Conservation (phyloP, 768 basidiomycete genomes). For the Tephrocybe sp. region DNA sequence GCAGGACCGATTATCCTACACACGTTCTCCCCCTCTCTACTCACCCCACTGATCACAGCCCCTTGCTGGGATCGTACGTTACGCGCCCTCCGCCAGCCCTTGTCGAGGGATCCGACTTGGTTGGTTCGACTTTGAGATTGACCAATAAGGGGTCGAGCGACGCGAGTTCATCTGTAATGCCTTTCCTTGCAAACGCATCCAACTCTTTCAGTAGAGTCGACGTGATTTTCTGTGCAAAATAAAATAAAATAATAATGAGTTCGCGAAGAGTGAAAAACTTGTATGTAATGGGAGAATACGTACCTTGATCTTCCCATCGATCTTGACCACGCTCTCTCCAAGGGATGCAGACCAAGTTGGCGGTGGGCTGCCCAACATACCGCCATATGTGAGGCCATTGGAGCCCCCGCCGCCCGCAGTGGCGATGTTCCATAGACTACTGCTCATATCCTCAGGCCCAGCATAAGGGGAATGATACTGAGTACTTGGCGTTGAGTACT, state of each 20-base stretch:
- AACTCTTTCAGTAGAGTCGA: conserved; percentile 77
- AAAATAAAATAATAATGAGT: too few relatives aligned
- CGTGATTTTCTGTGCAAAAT: conserved; percentile 76
- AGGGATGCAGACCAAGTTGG: conserved; percentile 55
- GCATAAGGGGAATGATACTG: conserved; percentile 10
- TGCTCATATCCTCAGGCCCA: conserved; percentile 32
- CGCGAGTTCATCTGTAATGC: conserved; percentile 80
- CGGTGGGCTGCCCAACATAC: conserved; percentile 40
- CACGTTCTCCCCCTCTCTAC: background rate
- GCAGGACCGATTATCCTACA: background rate
- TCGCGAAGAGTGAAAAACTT: too few relatives aligned
- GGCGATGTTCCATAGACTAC: conserved; percentile 74
- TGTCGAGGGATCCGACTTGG: background rate
- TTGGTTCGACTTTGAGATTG: conserved; percentile 36
- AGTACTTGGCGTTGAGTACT: conserved; percentile 16
- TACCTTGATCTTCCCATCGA: conserved; percentile 85
- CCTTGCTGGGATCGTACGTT: conserved; percentile 14
- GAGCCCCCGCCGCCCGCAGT: conserved; percentile 35
- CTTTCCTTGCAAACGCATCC: conserved; percentile 74
- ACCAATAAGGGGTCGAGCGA: conserved; percentile 77
- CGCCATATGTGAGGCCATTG: conserved; percentile 26
- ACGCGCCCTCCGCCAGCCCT: conserved; percentile 1
- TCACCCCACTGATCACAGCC: conserved; percentile 5
- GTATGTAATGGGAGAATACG: too few relatives aligned
- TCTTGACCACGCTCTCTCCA: conserved; percentile 76